Base-by-base conservation (phyloP, 805 yeast species). In the Hanseniaspora lindneri region DNA sequence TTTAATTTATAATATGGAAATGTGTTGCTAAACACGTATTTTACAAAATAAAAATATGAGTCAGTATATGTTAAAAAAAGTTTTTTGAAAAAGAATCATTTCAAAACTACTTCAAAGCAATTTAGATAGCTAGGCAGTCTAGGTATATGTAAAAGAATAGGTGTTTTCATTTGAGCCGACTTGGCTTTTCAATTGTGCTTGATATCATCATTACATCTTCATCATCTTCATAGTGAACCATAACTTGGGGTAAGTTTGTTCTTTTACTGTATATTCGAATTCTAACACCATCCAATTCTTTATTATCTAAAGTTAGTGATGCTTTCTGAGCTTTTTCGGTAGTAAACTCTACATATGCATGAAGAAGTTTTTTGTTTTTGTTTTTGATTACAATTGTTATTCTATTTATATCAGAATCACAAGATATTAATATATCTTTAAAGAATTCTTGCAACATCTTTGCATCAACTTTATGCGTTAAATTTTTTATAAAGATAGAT, bases 311-410 rank as follows among this genome's bases (percentile, higher is more conserved):
- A 10, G 56, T 58, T 40, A 79, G 59, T 1, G 86, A 83, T 25
- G 60, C 60, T 5, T 59, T 55, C 6, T 73, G 78, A 14, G 72
- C 62, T 5, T 64, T 71, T 4, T 53, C 51, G 7, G 59, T 55
- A 13, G 69, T 71, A 56, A 77, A 80, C 54, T 81, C 79, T 28
- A 80, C 66, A 54, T 77, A 80, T 1, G 71, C 72, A 49, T 66
- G 65, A 5, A 44, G 21, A 13, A 21, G 11, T 19, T 39, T 29
- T 30, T 28, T 43, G 11, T 49, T 43, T 28, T 49, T 44, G 4
- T 35, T 39, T 27, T 58, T 58, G 33, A 54, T 54, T 50, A 76
- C 63, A 20, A 77, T 68, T 1, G 82, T 77, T 10, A 77, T 70
- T 53, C 79, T 60, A 52, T 70, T 71, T 43, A 76, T 69, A 1